These are phyloP conservation scores for Borealophlyctis nickersoniae DNA, from an alignment of 192 early-diverging fungal species.

Conservation along the genomic window DNA sequence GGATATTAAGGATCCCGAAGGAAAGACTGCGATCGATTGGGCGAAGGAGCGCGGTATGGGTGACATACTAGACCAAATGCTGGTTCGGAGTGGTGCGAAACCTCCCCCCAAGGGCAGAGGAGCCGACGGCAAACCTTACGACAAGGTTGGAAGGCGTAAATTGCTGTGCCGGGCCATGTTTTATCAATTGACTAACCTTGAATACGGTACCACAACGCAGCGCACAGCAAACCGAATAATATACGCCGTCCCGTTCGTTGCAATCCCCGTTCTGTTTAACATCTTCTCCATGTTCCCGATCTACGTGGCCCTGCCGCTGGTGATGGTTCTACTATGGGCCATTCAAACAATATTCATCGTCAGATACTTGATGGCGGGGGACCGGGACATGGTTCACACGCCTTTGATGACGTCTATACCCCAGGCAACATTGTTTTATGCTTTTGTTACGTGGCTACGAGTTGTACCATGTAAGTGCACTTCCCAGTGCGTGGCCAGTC, in stretches of 20 bases:
- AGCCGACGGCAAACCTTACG: too few relatives aligned
- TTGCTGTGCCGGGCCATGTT: too few relatives aligned
- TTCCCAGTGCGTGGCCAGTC: too few relatives aligned
- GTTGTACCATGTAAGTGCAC: conserved; percentile 66
- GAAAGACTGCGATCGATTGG: conserved; percentile 81
- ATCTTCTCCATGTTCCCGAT: conserved; percentile 66
- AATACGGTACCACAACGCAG: too few relatives aligned
- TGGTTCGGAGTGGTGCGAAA: too few relatives aligned
- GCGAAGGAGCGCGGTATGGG: conserved; percentile 69
- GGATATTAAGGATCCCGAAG: conserved; percentile 64
- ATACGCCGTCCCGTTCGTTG: conserved; percentile 66
- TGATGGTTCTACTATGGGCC: conserved; percentile 43
- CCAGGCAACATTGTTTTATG: conserved; percentile 79
- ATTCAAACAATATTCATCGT: conserved; percentile 58
- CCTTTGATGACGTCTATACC: conserved; percentile 85
- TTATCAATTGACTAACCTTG: too few relatives aligned
- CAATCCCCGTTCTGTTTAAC: conserved; percentile 55
- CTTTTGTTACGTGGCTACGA: conserved; percentile 61
- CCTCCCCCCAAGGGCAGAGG: too few relatives aligned
- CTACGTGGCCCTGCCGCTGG: conserved; percentile 72
- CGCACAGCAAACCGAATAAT: conserved; percentile 62
- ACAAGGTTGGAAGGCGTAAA: too few relatives aligned
- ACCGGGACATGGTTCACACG: conserved; percentile 55
- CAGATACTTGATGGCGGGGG: conserved; percentile 53
- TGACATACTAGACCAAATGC: too few relatives aligned